A percentile compares a stretch with the other conserved stretches of the same genome.
Evolutionary conservation across 306 rosid genomes (phyloP).

Genomic region (Casuarina equisetifolia): DNA sequence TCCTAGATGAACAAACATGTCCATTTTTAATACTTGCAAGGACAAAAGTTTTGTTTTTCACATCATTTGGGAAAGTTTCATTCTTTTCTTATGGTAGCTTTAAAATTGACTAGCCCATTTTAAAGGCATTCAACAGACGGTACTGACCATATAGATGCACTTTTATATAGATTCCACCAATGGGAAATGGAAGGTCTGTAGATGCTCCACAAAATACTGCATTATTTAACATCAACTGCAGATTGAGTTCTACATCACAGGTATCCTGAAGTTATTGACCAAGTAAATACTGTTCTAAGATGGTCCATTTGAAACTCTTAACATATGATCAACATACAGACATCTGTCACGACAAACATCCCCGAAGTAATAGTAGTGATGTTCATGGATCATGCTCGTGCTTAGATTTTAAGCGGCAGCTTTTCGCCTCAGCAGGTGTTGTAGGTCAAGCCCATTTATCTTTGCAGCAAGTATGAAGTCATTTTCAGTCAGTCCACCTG

Average conservation of each 20-base stretch:
- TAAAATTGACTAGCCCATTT: too few relatives aligned
- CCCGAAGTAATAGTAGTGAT: neutral
- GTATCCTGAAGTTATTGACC: neutral
- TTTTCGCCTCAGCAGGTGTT: conserved; percentile 54
- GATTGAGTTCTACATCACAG: neutral
- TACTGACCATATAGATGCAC: too few relatives aligned
- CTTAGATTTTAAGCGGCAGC: conserved; percentile 26
- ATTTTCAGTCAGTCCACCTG: conserved; percentile 89
- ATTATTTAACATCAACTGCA: neutral
- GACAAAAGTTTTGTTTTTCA: too few relatives aligned
- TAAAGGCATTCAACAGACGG: too few relatives aligned
- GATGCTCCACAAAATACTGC: neutral
- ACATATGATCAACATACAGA: neutral
- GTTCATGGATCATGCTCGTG: neutral
- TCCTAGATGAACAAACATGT: too few relatives aligned
- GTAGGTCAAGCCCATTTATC: conserved; percentile 54
- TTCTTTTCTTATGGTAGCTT: too few relatives aligned
- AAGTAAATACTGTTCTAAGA: neutral
- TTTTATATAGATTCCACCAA: too few relatives aligned
- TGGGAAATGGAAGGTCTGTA: too few relatives aligned
- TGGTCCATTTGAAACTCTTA: neutral
- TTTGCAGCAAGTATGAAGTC: conserved; percentile 94
- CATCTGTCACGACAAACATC: neutral
- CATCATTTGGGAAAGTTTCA: too few relatives aligned
- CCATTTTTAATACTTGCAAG: too few relatives aligned